Conservation (phyloP, 2,329 filamentous ascomycete genomes). For the Sclerotinia spermophila region DNA sequence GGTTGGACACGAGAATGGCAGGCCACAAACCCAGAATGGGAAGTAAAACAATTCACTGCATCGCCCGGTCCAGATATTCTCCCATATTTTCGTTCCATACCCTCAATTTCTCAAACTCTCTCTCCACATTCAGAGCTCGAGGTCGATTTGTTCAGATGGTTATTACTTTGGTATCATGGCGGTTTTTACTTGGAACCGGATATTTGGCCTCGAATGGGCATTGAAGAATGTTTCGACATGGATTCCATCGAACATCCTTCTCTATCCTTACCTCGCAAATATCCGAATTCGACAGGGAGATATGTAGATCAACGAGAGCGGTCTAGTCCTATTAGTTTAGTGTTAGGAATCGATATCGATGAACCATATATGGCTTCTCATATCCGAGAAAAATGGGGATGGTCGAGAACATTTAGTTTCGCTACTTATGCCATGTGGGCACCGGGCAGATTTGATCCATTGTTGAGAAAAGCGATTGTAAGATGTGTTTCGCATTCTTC, state of each 20-base stretch:
- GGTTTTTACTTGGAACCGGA: slow-evolving; percentile 27
- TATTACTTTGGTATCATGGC: slow-evolving; percentile 29
- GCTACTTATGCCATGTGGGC: slow-evolving; percentile 26
- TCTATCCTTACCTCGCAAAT: neutral
- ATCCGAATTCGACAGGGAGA: neutral
- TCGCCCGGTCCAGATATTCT: slow-evolving; percentile 19
- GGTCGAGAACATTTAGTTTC: slow-evolving; percentile 26
- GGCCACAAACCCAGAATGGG: slow-evolving; percentile 24
- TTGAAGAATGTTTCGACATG: slow-evolving; percentile 23
- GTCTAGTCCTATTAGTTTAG: slow-evolving; percentile 24
- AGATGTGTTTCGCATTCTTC: slow-evolving; percentile 26
- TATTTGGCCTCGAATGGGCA: slow-evolving; percentile 24
- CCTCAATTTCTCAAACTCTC: slow-evolving; percentile 20
- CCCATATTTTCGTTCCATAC: slow-evolving; percentile 20
- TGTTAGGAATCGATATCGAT: slow-evolving; percentile 28
- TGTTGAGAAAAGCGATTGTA: slow-evolving; percentile 28
- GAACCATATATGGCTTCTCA: slow-evolving; percentile 27
- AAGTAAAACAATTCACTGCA: slow-evolving; percentile 19
- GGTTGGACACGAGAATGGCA: slow-evolving; percentile 26
- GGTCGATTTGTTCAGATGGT: slow-evolving; percentile 24
- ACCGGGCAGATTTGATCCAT: slow-evolving; percentile 28
- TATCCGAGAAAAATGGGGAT: slow-evolving; percentile 22
- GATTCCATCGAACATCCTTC: slow-evolving; percentile 2
- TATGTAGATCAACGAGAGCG: slow-evolving; percentile 8
- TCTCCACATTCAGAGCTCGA: slow-evolving; percentile 16